These are phyloP conservation scores for Trametes punicea DNA, from an alignment of 768 basidiomycete species.

Conservation along the genomic window DNA sequence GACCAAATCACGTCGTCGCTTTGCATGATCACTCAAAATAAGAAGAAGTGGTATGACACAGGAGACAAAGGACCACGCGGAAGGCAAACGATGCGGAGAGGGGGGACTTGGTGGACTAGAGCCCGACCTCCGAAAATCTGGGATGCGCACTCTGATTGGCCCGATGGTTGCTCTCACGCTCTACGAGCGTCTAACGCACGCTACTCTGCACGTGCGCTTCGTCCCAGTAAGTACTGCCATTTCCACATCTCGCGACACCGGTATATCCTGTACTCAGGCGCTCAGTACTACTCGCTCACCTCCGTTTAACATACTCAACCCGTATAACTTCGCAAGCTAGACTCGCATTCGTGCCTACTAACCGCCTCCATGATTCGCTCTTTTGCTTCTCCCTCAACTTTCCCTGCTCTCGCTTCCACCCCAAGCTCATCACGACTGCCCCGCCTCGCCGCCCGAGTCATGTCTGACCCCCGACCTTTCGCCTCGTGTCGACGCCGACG, in stretches of 20 bases:
- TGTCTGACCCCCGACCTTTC: neutral
- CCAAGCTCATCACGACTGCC: neutral
- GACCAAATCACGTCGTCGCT: slow-evolving; percentile 99
- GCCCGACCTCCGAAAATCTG: slow-evolving; percentile 18
- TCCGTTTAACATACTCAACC: no score
- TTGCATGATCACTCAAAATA: slow-evolving; percentile 51
- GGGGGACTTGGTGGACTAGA: neutral
- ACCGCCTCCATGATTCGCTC: slow-evolving; percentile 13
- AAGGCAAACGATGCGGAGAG: neutral
- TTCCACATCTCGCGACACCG: no score
- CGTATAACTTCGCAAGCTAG: no score
- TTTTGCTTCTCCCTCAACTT: neutral
- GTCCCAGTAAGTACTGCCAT: neutral
- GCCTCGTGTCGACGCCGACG: neutral
- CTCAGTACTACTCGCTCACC: no score
- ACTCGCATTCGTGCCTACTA: no score
- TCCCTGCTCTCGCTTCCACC: neutral
- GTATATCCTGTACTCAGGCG: neutral
- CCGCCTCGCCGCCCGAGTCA: neutral
- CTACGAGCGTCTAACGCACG: neutral
- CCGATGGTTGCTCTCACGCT: slow-evolving; percentile 8
- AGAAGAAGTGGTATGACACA: neutral
- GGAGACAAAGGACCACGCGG: neutral
- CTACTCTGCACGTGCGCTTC: neutral
- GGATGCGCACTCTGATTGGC: slow-evolving; percentile 19